Percentiles rank a stretch among this genome's conserved stretches.
phyloP scores from a whole-genome alignment of 2,329 filamentous ascomycete species.

The Stromatinia cepivora region DNA sequence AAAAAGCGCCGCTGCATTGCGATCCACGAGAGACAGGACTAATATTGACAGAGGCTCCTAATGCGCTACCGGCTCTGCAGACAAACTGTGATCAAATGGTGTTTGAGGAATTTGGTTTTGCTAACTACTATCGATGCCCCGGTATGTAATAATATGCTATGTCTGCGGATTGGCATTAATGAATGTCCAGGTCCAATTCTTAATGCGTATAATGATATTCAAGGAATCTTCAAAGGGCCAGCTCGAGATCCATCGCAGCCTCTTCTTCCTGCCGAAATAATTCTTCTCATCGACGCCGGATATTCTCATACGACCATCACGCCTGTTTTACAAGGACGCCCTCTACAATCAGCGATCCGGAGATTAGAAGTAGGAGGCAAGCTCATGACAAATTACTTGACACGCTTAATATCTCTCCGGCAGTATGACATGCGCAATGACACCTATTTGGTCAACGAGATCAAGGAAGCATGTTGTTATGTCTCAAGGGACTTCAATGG shows the following conservation, averaged over 20 bases:
- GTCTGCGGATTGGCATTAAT: constrained; percentile 23
- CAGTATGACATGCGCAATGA: constrained; percentile 97
- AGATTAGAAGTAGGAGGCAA: constrained; percentile 91
- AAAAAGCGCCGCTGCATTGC: constrained; percentile 64
- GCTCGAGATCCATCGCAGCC: constrained; percentile 47
- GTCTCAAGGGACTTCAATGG: constrained; percentile 73
- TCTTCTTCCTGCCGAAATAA: constrained; percentile 67
- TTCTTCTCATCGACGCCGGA: constrained; percentile 87
- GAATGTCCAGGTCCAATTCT: constrained; percentile 61
- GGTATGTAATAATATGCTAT: constrained; percentile 49
- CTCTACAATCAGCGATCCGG: constrained; percentile 78
- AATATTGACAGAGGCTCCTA: constrained; percentile 82
- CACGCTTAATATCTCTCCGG: constrained; percentile 82
- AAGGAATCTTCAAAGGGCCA: constrained; percentile 65
- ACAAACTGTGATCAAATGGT: constrained; percentile 93
- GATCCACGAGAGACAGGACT: constrained; percentile 81
- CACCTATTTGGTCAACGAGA: constrained; percentile 88
- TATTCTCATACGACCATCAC: constrained; percentile 93
- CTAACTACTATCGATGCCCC: constrained; percentile 75
- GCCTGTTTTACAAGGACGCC: constrained; percentile 76
- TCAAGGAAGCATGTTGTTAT: constrained; percentile 89
- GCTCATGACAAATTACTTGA: constrained; percentile 88
- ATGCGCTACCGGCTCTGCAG: constrained; percentile 77
- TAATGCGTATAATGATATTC: constrained; percentile 80
- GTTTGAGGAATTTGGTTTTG: constrained; percentile 96